These are phyloP conservation scores for Microcyclospora pomicola DNA, from an alignment of 2,329 filamentous ascomycete genomes.

Conservation along the genomic window DNA sequence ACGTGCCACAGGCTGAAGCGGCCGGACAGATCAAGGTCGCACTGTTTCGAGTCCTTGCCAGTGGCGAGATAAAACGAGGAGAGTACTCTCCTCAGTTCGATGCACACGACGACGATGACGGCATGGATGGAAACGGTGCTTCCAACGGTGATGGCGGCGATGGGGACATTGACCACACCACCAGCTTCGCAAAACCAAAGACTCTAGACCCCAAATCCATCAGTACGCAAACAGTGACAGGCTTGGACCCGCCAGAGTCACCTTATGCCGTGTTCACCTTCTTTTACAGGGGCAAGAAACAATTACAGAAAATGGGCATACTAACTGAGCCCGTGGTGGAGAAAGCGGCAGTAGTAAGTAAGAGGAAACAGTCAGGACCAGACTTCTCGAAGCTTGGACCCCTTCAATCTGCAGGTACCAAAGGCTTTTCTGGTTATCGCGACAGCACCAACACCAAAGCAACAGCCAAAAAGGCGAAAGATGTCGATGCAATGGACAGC, in stretches of 20 bases:
- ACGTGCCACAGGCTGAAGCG: slow-evolving; percentile 77
- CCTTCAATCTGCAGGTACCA: slow-evolving; percentile 71
- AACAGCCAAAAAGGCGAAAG: slow-evolving; percentile 42
- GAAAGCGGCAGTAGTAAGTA: slow-evolving; percentile 48
- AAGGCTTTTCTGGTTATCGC: slow-evolving; percentile 80
- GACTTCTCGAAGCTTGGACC: slow-evolving; percentile 78
- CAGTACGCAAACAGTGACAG: slow-evolving; percentile 97
- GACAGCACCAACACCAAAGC: slow-evolving; percentile 9
- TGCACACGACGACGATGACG: slow-evolving; percentile 85
- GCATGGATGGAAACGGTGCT: slow-evolving; percentile 36
- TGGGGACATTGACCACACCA: slow-evolving; percentile 87
- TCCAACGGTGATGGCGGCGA: slow-evolving; percentile 53
- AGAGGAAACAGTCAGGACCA: slow-evolving; percentile 67
- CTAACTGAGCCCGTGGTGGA: slow-evolving; percentile 48
- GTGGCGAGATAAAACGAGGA: slow-evolving; percentile 92
- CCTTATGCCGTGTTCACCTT: slow-evolving; percentile 97
- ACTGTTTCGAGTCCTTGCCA: slow-evolving; percentile 86
- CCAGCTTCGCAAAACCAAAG: slow-evolving; percentile 94
- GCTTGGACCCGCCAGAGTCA: slow-evolving; percentile 88
- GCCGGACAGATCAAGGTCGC: slow-evolving; percentile 97
- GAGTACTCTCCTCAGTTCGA: slow-evolving; percentile 98
- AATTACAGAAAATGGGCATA: slow-evolving; percentile 94
- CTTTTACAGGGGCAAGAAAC: slow-evolving; percentile 87
- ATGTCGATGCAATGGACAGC: slow-evolving; percentile 53
- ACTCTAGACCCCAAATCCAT: slow-evolving; percentile 92